Base-by-base conservation (phyloP, 345 rosid species). In the Populus simonii region DNA sequence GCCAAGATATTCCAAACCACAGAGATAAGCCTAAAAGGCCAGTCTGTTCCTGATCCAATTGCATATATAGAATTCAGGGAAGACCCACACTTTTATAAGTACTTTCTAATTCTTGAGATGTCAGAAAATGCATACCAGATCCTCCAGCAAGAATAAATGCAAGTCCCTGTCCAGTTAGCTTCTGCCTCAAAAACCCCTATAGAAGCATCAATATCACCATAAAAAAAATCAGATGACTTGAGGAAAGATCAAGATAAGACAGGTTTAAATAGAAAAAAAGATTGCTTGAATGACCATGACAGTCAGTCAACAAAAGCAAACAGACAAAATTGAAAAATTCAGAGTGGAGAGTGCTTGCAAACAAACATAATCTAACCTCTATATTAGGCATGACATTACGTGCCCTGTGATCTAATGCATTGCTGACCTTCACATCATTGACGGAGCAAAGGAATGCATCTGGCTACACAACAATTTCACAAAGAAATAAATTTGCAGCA, bases 361-460 rank as follows among this genome's bases (percentile, higher is more conserved):
- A 25, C 17, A 16, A 76, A 71, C 66, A 51, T 45, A 17, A 51
- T 55, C 85, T 83, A 69, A 92, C 99, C 98, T 96, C 99, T 73
- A 92, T 91, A 72, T 89, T 89, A 80, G 80, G 72, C 73, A 85
- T 82, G 63, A 85, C 85, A 84, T 96, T 90, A 29, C 94, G 93
- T 57, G 93, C 92, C 76, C 99, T 89, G 23, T 83, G 97, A 86
- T 90, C 92, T 78, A 88, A 83, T 66, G 97, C 33, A 81, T 86
- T 92, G 81, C 78, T 81, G 82, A 96, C 94, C 84, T 92, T 96
- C 74, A 96, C 99, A 84, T 94, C 97, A 84, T 89, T 89, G 79
- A 96, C 76, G 12, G 98, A 96, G 85, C 97, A 96, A 72, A 96
- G 93, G 81, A 96, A 96, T 79, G 98, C 94, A 91, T 96, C 99